Percentiles rank a stretch among this genome's conserved stretches.
These are phyloP conservation scores for Ceratocystis colombiana DNA, from an alignment of 2,329 filamentous ascomycete genomes.

Conservation along the genomic window DNA sequence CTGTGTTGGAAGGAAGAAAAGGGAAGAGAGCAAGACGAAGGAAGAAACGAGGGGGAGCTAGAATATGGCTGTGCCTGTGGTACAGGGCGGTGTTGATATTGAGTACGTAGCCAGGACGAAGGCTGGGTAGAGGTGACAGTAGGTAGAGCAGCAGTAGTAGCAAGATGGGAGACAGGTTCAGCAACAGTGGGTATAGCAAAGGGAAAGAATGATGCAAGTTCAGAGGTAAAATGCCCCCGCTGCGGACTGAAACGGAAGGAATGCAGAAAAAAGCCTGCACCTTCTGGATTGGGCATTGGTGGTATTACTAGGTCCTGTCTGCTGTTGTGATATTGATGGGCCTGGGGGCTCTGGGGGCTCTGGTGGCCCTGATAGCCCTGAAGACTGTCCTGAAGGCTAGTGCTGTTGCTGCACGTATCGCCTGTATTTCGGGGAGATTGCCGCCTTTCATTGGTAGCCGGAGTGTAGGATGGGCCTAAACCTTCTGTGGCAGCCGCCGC, in stretches of 20 bases:
- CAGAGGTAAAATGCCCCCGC: slow-evolving; percentile 5
- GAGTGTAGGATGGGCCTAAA: background rate
- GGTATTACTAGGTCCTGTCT: background rate
- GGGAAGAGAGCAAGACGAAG: background rate
- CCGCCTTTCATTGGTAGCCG: background rate
- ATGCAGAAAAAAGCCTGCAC: slow-evolving; percentile 20
- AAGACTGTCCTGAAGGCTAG: background rate
- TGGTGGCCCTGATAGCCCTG: background rate
- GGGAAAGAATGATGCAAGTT: background rate
- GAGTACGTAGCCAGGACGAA: background rate
- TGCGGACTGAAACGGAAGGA: slow-evolving; percentile 22
- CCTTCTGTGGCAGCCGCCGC: background rate
- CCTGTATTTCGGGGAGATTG: background rate
- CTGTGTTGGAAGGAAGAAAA: background rate
- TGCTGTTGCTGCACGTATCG: background rate
- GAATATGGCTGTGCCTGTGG: slow-evolving; percentile 1
- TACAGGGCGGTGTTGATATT: background rate
- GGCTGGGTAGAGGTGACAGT: background rate
- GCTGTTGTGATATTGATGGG: background rate
- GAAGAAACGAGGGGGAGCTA: slow-evolving; percentile 4
- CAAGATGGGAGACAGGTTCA: background rate
- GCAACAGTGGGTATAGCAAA: background rate
- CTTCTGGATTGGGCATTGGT: slow-evolving; percentile 10
- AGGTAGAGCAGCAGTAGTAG: slow-evolving; percentile 6
- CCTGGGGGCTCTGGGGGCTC: background rate